These are phyloP conservation scores for Aspergillus calidoustus DNA, from an alignment of 2,329 filamentous ascomycete species.

Conservation along the genomic window DNA sequence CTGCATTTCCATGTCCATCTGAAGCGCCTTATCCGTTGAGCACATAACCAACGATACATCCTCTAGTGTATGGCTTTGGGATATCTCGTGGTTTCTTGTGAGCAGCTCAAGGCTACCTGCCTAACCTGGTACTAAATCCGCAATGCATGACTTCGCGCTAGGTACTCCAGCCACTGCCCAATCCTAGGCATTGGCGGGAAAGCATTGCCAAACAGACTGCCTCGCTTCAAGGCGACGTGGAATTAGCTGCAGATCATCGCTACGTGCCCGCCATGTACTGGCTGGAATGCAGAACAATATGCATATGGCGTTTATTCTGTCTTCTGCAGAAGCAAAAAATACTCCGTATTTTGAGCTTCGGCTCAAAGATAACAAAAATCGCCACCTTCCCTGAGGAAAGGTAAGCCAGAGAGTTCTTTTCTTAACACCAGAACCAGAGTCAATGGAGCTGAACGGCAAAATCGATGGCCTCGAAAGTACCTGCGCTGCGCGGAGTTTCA, in stretches of 20 bases:
- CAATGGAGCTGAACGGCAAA: not conserved
- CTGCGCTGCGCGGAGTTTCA: not conserved
- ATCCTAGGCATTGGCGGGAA: not conserved
- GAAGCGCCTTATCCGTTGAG: not conserved
- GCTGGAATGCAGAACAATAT: not conserved
- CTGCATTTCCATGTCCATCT: not conserved
- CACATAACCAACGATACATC: not conserved
- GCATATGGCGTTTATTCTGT: not conserved
- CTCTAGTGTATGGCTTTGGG: not conserved
- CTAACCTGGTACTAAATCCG: not conserved
- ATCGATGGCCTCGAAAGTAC: not conserved
- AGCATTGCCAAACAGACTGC: not conserved
- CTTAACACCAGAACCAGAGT: not conserved
- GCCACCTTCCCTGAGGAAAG: not conserved
- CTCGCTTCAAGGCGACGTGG: not conserved
- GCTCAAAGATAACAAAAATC: not conserved
- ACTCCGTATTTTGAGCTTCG: not conserved
- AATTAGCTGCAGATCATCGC: constrained; percentile 3
- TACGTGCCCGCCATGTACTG: constrained; percentile 1
- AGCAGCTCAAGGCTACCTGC: not conserved
- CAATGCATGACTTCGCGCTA: not conserved
- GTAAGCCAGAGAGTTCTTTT: not conserved
- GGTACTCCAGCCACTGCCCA: not conserved
- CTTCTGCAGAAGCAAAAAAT: not conserved
- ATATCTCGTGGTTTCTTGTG: not conserved